Conservation (phyloP, 441 rosid species). For the Adansonia madagascariensis region DNA sequence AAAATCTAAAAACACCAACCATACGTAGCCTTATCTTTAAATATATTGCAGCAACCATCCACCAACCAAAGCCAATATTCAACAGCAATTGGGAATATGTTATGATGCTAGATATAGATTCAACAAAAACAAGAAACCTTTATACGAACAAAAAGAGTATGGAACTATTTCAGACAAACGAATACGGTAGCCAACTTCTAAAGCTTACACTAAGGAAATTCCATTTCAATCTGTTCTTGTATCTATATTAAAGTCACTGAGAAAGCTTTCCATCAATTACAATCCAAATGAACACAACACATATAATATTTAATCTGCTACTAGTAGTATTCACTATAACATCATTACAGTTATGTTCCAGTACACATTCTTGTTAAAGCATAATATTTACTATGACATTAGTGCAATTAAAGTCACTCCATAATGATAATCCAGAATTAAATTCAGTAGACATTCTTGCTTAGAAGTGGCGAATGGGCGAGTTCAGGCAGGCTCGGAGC, state of each 20-base stretch:
- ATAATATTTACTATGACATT: not conserved
- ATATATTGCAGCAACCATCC: not conserved
- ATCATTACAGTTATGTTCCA: not conserved
- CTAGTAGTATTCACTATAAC: not conserved
- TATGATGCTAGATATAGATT: not conserved
- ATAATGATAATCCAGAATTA: conserved; percentile 4
- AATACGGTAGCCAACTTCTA: not conserved
- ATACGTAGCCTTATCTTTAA: not conserved
- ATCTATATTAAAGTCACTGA: not conserved
- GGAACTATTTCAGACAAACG: not conserved
- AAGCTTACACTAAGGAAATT: not conserved
- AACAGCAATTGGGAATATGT: not conserved
- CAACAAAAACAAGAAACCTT: too few relatives aligned
- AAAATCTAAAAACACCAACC: too few relatives aligned
- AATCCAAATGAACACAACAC: not conserved
- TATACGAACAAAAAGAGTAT: not conserved
- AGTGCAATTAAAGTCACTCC: not conserved
- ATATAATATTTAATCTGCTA: not conserved
- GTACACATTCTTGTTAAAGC: not conserved
- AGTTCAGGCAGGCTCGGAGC: too few relatives aligned
- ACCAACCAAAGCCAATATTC: not conserved
- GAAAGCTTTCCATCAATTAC: conserved; percentile 13
- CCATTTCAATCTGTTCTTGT: not conserved
- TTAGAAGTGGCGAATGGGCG: not conserved
- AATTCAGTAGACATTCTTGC: conserved; percentile 1